Evolutionary conservation across 768 basidiomycete genomes (phyloP).

Genomic region (Kondoa malvinella): DNA sequence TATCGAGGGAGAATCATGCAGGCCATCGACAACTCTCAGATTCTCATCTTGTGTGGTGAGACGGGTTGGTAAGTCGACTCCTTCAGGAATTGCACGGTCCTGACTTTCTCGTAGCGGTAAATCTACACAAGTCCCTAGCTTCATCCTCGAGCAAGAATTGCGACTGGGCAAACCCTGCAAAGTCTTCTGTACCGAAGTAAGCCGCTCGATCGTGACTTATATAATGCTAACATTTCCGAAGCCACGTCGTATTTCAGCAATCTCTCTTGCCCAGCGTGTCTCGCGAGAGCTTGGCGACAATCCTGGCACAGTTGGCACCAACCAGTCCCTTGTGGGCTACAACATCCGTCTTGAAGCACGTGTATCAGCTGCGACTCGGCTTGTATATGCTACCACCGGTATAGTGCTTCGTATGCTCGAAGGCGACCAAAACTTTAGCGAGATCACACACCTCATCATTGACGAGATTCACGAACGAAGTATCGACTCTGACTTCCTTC

Average conservation of each 20-base stretch:
- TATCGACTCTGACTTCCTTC: constrained; percentile 90
- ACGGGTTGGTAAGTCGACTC: constrained; percentile 49
- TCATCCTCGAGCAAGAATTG: constrained; percentile 78
- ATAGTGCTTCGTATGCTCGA: constrained; percentile 97
- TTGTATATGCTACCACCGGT: constrained; percentile 37
- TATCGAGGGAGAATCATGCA: constrained; percentile 58
- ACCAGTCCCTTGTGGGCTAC: constrained; percentile 71
- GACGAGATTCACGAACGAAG: constrained; percentile 95
- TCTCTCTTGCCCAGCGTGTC: constrained; percentile 86
- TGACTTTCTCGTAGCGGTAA: no score
- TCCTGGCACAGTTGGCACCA: constrained; percentile 56
- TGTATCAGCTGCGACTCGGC: constrained; percentile 20
- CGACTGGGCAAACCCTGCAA: constrained; percentile 65
- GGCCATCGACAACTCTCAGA: constrained; percentile 54
- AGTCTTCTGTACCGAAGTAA: constrained; percentile 86
- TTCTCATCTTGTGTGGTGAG: constrained; percentile 72
- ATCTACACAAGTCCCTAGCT: constrained; percentile 86
- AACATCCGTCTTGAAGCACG: constrained; percentile 65
- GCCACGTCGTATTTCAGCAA: constrained; percentile 88
- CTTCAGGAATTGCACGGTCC: constrained; percentile 13
- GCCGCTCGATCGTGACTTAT: no score
- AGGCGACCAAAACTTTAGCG: constrained; percentile 68
- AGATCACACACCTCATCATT: constrained; percentile 87
- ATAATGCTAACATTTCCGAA: no score
- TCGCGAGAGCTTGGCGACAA: constrained; percentile 81